Percentiles rank a stretch among this genome's conserved stretches.
Conservation (phyloP, 495 filamentous ascomycete genomes). For the Penicillium lividum region DNA sequence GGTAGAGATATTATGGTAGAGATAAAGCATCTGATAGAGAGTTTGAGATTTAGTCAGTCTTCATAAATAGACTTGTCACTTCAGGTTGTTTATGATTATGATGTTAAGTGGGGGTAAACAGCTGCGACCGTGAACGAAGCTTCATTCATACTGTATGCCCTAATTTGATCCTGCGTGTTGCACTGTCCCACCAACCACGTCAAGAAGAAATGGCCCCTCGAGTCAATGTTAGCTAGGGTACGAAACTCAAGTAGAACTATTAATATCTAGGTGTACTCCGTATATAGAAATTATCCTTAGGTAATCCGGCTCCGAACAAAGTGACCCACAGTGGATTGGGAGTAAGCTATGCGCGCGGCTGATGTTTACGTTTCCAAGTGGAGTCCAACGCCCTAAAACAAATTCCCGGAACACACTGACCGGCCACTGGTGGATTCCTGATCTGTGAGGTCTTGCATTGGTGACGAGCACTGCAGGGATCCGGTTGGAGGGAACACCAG, state of each 20-base stretch:
- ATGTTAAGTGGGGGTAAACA: too few species aligned
- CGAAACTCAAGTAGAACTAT: not conserved
- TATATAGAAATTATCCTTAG: not conserved
- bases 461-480: conserved; percentile 14
- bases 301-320: conserved; percentile 5
- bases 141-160: not conserved
- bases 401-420: conserved; percentile 3
- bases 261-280: not conserved
- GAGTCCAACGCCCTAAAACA: conserved; percentile 3
- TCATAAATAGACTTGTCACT: not conserved
- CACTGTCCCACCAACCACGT: conserved; percentile 4
- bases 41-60: not conserved
- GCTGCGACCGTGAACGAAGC: not conserved
- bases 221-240: not conserved
- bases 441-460: not conserved
- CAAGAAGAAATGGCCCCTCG: not conserved
- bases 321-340: conserved; percentile 24
- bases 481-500: conserved; percentile 11
- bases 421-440: not conserved
- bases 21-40: not conserved
- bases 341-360: conserved; percentile 29
- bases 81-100: too few species aligned
- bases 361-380: conserved; percentile 17
- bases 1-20: not conserved
- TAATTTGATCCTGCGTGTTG: conserved; percentile 1